phyloP scores from a whole-genome alignment of 1,284 basidiomycete genomes.

The Inonotus hispidus region DNA sequence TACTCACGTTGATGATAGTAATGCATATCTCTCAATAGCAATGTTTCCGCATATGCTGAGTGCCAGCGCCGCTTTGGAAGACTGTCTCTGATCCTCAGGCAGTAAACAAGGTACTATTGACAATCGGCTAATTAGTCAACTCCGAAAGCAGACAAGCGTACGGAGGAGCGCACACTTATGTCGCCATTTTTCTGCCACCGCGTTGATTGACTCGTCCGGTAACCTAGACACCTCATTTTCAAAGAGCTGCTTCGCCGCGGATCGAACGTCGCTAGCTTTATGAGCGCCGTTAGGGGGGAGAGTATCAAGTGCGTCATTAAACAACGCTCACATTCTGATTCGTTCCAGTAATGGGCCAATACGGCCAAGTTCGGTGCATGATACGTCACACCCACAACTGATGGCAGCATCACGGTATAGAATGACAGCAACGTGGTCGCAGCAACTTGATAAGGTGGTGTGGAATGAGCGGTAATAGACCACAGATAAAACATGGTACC shows the following conservation, averaged over 20 bases:
- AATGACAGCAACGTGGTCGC: slow-evolving; percentile 72
- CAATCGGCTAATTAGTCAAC: not conserved
- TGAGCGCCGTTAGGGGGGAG: slow-evolving; percentile 9
- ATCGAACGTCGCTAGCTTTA: slow-evolving; percentile 59
- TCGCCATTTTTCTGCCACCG: slow-evolving; percentile 64
- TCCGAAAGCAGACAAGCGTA: not conserved
- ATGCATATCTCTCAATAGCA: slow-evolving; percentile 74
- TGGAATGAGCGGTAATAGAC: not conserved
- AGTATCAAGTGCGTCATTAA: not conserved
- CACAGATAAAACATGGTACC: slow-evolving; percentile 3
- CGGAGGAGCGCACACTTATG: slow-evolving; percentile 46
- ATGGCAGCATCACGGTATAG: slow-evolving; percentile 65
- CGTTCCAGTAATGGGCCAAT: slow-evolving; percentile 72
- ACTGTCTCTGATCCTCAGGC: slow-evolving; percentile 48
- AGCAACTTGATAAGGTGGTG: slow-evolving; percentile 22
- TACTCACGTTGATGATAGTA: slow-evolving; percentile 66
- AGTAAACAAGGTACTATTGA: slow-evolving; percentile 66
- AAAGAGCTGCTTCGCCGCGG: slow-evolving; percentile 70
- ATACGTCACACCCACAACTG: slow-evolving; percentile 52
- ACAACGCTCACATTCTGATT: slow-evolving; percentile 52
- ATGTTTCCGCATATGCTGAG: slow-evolving; percentile 81
- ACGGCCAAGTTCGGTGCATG: slow-evolving; percentile 65
- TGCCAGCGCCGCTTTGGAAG: slow-evolving; percentile 55
- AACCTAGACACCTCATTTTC: slow-evolving; percentile 65
- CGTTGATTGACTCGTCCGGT: slow-evolving; percentile 58